Conservation (phyloP, 2,329 filamentous ascomycete genomes). For the Fusarium sp. region DNA sequence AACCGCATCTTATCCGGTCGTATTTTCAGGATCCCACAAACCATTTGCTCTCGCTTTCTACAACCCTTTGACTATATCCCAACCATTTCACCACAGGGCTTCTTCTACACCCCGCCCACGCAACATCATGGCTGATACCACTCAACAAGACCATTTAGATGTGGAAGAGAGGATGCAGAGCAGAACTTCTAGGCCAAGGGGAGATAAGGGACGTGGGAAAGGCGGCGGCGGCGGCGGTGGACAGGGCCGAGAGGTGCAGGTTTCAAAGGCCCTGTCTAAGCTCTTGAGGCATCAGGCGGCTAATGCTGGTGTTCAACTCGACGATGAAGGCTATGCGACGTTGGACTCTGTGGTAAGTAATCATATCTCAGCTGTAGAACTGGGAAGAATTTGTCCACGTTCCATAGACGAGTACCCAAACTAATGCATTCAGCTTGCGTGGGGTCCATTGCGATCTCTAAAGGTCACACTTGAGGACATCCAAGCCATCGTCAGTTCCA, state of each 20-base stretch:
- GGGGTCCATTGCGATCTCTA: slow-evolving; percentile 73
- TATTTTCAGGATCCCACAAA: not conserved
- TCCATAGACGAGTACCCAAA: not conserved
- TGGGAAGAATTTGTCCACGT: not conserved
- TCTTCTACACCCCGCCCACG: slow-evolving; percentile 6
- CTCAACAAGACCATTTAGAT: slow-evolving; percentile 29
- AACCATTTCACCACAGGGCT: not conserved
- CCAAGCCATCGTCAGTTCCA: slow-evolving; percentile 74
- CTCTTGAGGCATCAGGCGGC: slow-evolving; percentile 69
- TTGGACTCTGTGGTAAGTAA: slow-evolving; percentile 70
- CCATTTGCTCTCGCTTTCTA: not conserved
- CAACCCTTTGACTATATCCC: not conserved
- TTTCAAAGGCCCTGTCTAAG: slow-evolving; percentile 68
- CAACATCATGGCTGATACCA: slow-evolving; percentile 38
- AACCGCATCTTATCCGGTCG: not conserved
- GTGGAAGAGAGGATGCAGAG: slow-evolving; percentile 48
- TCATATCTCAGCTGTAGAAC: not conserved
- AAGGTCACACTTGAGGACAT: slow-evolving; percentile 83
- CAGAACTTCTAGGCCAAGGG: slow-evolving; percentile 38
- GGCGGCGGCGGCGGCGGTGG: slow-evolving; percentile 50
- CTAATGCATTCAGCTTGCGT: slow-evolving; percentile 60
- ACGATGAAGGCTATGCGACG: slow-evolving; percentile 70
- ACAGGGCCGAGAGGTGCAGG: slow-evolving; percentile 59
- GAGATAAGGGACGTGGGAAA: slow-evolving; percentile 43
- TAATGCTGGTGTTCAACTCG: slow-evolving; percentile 68